phyloP scores from a whole-genome alignment of 1,139 yeast genomes.

The Magnusiomyces suaveolens region DNA sequence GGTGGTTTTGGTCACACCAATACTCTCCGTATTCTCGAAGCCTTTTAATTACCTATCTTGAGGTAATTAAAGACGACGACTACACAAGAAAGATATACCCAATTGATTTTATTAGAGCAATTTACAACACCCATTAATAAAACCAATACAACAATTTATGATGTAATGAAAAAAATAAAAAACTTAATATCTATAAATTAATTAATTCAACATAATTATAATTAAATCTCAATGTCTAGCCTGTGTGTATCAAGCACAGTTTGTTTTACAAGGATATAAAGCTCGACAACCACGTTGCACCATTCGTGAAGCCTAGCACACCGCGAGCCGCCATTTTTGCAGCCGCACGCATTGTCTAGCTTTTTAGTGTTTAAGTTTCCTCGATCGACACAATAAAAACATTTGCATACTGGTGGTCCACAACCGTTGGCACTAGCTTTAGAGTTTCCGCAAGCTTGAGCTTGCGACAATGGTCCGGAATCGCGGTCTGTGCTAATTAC shows the following conservation, averaged over 20 bases:
- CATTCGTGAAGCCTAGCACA: not conserved
- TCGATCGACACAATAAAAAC: not conserved
- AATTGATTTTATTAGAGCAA: not conserved
- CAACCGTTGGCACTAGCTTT: too few species aligned
- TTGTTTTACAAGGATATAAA: not conserved
- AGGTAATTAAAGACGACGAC: not conserved
- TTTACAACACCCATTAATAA: not conserved
- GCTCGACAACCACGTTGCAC: not conserved
- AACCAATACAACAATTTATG: not conserved
- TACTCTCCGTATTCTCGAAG: conserved; percentile 64
- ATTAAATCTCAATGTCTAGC: not conserved
- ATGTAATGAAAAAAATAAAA: not conserved
- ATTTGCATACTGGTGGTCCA: too few species aligned
- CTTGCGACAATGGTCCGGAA: too few species aligned
- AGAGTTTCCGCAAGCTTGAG: too few species aligned
- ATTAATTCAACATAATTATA: not conserved
- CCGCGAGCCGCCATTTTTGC: too few species aligned
- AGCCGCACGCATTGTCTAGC: too few species aligned
- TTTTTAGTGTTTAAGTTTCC: not conserved
- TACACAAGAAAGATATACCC: not conserved
- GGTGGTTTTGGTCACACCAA: conserved; percentile 98
- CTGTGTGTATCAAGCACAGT: not conserved
- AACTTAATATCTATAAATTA: not conserved
- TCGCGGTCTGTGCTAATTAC: not conserved
- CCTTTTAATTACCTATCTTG: conserved; percentile 7